These are phyloP conservation scores for Monosporozyma solicola DNA, from an alignment of 805 yeast species.

Conservation along the genomic window DNA sequence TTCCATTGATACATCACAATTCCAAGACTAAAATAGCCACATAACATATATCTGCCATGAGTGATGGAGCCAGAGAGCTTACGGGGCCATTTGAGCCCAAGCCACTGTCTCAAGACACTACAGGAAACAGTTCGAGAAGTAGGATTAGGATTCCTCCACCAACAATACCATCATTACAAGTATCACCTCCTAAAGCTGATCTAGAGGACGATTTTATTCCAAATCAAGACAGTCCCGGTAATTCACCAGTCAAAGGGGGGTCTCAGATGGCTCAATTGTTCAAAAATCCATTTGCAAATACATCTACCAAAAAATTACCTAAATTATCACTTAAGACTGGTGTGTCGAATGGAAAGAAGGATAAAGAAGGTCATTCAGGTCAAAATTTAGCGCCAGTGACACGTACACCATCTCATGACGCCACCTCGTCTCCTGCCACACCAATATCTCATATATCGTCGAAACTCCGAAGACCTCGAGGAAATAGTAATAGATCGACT, in stretches of 20 bases:
- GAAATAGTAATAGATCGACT: constrained; percentile 3
- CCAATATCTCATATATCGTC: not conserved
- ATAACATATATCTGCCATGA: constrained; percentile 5
- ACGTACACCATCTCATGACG: not conserved
- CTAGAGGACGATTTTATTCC: not conserved
- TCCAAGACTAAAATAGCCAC: not conserved
- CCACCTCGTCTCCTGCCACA: not conserved
- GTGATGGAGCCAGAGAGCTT: constrained; percentile 11
- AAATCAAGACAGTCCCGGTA: not conserved
- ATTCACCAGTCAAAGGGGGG: not conserved
- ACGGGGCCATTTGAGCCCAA: constrained; percentile 16
- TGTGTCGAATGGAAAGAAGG: constrained; percentile 2
- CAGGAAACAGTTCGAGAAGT: not conserved
- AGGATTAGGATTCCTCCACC: constrained; percentile 1
- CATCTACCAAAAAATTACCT: constrained; percentile 6
- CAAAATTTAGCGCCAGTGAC: not conserved
- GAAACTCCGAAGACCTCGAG: constrained; percentile 5
- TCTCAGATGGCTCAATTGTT: constrained; percentile 11
- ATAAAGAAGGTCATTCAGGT: not conserved
- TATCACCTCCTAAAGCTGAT: constrained; percentile 14
- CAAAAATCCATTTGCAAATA: constrained; percentile 4
- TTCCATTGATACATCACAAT: not conserved
- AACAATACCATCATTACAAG: constrained; percentile 11
- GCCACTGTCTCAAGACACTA: not conserved
- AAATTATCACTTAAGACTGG: constrained; percentile 11